A percentile compares a stretch with the other conserved stretches of the same genome.
These are phyloP conservation scores for Nannizziopsis arthrosporioides DNA, from an alignment of 2,329 filamentous ascomycete genomes.

Conservation along the genomic window DNA sequence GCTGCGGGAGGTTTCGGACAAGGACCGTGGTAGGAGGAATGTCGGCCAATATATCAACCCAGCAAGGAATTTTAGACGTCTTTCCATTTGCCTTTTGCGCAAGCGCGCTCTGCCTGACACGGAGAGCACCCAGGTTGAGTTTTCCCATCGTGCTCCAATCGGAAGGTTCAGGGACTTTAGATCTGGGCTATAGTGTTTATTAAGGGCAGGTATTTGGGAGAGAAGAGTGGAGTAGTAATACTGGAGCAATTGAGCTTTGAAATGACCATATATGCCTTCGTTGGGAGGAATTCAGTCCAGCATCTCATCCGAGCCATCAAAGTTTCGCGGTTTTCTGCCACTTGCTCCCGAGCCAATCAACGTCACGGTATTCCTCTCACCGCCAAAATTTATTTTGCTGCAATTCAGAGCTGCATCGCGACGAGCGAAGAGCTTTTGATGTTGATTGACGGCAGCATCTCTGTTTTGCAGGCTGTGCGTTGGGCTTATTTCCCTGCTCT, in stretches of 20 bases:
- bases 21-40: slow-evolving; percentile 51
- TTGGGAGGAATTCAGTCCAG: not conserved
- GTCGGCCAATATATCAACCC: slow-evolving; percentile 46
- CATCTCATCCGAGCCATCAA: not conserved
- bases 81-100: slow-evolving; percentile 29
- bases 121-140: slow-evolving; percentile 37
- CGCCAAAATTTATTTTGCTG: slow-evolving; percentile 10
- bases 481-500: no score
- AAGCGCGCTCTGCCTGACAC: slow-evolving; percentile 35
- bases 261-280: not conserved
- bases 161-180: not conserved
- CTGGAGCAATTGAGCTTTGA: not conserved
- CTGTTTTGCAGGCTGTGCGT: no score
- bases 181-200: no score
- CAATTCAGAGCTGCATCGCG: not conserved
- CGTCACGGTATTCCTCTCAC: not conserved
- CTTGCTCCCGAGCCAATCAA: slow-evolving; percentile 2
- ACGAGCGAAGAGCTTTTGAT: slow-evolving; percentile 18
- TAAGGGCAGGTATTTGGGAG: not conserved
- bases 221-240: not conserved
- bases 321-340: no score
- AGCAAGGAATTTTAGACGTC: slow-evolving; percentile 32
- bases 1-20: slow-evolving; percentile 45
- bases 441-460: not conserved
- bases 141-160: slow-evolving; percentile 31